Evolutionary conservation across 345 rosid genomes (phyloP).

Genomic region (Gossypium anomalum): DNA sequence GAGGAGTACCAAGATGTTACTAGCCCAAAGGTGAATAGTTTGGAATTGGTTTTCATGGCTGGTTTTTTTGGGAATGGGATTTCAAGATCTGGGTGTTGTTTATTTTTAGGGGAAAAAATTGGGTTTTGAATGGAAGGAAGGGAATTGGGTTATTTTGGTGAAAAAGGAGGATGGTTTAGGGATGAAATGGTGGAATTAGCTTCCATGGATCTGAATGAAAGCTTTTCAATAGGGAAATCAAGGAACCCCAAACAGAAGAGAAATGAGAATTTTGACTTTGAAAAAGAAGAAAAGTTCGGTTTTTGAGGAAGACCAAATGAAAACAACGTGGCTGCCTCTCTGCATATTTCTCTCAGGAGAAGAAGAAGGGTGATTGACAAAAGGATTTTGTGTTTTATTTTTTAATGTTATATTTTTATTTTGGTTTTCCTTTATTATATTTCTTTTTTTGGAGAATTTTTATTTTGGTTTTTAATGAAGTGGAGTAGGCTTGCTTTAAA

Average conservation of each 20-base stretch:
- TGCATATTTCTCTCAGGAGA: neutral
- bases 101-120: neutral
- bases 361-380: neutral
- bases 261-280: neutral
- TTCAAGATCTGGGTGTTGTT: conserved; percentile 3
- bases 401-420: neutral
- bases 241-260: neutral
- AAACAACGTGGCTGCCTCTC: conserved; percentile 13
- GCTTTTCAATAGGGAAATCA: neutral
- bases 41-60: conserved; percentile 44
- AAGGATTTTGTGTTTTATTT: neutral
- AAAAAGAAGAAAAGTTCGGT: neutral
- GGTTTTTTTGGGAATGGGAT: neutral
- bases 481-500: no score
- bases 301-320: conserved; percentile 4
- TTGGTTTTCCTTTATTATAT: neutral
- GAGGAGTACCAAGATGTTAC: conserved; percentile 90
- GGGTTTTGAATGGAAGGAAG: neutral
- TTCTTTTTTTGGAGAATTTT: no score
- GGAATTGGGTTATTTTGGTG: conserved; percentile 5
- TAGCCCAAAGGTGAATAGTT: conserved; percentile 76
- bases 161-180: neutral
- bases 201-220: conserved; percentile 17
- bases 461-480: no score
- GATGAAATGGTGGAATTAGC: neutral